phyloP scores from a whole-genome alignment of 306 rosid genomes.

The Citrullus mucosospermus region DNA sequence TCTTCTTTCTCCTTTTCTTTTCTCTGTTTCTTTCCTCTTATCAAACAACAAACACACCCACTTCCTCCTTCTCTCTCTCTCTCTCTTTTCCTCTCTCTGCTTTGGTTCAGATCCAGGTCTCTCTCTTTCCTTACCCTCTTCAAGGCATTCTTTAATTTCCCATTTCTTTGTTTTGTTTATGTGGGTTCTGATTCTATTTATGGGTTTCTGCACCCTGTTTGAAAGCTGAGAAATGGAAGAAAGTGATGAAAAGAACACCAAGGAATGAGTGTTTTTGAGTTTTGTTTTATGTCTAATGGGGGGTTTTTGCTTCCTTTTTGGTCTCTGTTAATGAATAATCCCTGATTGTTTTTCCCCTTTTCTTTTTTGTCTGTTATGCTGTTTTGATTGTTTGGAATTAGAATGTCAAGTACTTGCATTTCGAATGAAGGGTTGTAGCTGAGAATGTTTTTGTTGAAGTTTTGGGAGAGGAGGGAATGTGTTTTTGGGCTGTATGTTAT shows the following conservation, averaged over 20 bases:
- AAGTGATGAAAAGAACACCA: background rate
- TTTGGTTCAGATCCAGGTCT: conserved; percentile 60
- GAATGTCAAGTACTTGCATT: background rate
- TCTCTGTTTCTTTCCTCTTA: background rate
- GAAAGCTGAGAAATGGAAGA: background rate
- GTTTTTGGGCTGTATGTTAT: background rate
- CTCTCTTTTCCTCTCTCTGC: background rate
- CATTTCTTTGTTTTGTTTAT: background rate
- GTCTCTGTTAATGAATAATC: background rate
- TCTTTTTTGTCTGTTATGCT: background rate
- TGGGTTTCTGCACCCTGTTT: conserved; percentile 1
- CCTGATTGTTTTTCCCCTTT: background rate
- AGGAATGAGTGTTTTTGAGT: background rate
- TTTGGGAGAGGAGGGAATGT: background rate
- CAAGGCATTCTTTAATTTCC: background rate
- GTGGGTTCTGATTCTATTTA: conserved; percentile 4
- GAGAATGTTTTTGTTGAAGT: background rate
- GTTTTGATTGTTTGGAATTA: background rate
- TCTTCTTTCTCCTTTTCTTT: background rate
- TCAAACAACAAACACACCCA: conserved; percentile 8
- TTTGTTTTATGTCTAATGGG: background rate
- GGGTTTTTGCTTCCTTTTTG: background rate
- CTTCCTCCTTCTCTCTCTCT: conserved; percentile 13
- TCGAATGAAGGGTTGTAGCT: background rate
- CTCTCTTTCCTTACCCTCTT: conserved; percentile 8